phyloP scores from a whole-genome alignment of 2,329 filamentous ascomycete species.

The Ophiocordyceps sinensis region DNA sequence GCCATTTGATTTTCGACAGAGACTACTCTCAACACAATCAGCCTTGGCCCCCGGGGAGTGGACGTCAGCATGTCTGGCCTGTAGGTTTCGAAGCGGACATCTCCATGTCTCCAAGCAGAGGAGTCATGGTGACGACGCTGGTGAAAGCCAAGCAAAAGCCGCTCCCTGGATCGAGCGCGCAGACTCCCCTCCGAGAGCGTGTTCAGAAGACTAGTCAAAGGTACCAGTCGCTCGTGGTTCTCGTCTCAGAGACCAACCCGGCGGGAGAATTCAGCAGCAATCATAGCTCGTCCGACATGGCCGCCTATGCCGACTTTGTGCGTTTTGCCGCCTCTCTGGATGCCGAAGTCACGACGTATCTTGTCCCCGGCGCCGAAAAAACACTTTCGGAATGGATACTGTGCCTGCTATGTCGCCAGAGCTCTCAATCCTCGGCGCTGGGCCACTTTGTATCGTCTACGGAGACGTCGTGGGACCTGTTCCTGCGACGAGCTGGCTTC shows the following conservation, averaged over 20 bases:
- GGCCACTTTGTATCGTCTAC: slow-evolving; percentile 20
- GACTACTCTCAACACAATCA: background rate
- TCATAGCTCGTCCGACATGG: slow-evolving; percentile 24
- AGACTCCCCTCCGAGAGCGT: slow-evolving; percentile 36
- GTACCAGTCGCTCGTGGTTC: slow-evolving; percentile 54
- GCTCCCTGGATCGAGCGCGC: slow-evolving; percentile 34
- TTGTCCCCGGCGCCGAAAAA: slow-evolving; percentile 33
- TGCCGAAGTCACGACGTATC: slow-evolving; percentile 23
- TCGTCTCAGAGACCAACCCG: slow-evolving; percentile 44
- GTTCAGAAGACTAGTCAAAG: slow-evolving; percentile 36
- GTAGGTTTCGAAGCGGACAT: slow-evolving; percentile 54
- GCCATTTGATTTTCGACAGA: background rate
- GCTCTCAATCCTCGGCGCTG: slow-evolving; percentile 10
- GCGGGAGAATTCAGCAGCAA: slow-evolving; percentile 25
- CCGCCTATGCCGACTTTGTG: slow-evolving; percentile 33
- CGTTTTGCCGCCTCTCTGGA: slow-evolving; percentile 29
- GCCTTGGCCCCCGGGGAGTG: background rate
- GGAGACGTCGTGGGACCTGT: slow-evolving; percentile 25
- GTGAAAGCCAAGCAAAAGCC: slow-evolving; percentile 59
- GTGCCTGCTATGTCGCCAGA: slow-evolving; percentile 33
- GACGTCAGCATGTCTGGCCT: slow-evolving; percentile 14
- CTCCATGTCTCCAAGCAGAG: slow-evolving; percentile 52
- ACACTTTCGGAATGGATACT: slow-evolving; percentile 41
- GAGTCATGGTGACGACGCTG: slow-evolving; percentile 56
- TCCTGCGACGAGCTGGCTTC: slow-evolving; percentile 20